Base-by-base conservation (phyloP, 2,329 filamentous ascomycete genomes). In the Ascochyta rabiei region DNA sequence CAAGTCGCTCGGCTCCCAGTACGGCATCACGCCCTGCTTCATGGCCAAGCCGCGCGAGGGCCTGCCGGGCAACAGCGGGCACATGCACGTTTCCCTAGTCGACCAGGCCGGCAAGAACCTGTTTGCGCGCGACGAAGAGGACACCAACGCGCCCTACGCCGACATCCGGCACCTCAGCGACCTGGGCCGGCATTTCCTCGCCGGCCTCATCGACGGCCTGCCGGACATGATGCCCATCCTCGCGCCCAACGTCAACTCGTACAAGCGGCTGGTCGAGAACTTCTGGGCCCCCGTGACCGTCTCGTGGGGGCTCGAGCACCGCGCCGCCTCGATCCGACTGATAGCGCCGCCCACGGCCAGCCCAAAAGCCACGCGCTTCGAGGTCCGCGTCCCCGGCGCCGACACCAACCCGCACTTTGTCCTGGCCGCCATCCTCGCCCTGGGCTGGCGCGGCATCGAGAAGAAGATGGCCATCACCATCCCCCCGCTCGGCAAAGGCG, bases 281-380 rank as follows among this genome's bases (percentile, higher is more conserved):
- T 98, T 97, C 78, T 99, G 95, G 95, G 95, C 95, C 0, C 95
- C 95, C 0, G 95, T 99, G 6, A 97, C 93, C 0, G 95, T 98
- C 0, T 96, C 91, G 0, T 99, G 95, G 95, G 95, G 95, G 0
- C 79, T 97, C 5, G 95, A 98, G 76, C 93, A 99, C 74, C 90
- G 95, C 57, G 93, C 92, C 5, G 93, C 95, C 0, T 96, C 90
- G 0, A 89, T 99, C 62, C 86, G 95, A 16, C 77, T 99, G 30
- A 97, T 99, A 63, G 86, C 91, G 0, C 93, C 93, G 12, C 93
- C 95, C 0, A 95, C 90, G 0, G 84, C 89, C 30, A 93, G 91
- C 62, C 82, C 91, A 0, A 91, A 90, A 60, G 90, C 92, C 6
- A 98, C 93, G 9, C 85, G 95, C 12, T 93, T 99, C 71, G 95